Conservation (phyloP, 2,329 filamentous ascomycete genomes). For the Aureobasidium melanogenum region DNA sequence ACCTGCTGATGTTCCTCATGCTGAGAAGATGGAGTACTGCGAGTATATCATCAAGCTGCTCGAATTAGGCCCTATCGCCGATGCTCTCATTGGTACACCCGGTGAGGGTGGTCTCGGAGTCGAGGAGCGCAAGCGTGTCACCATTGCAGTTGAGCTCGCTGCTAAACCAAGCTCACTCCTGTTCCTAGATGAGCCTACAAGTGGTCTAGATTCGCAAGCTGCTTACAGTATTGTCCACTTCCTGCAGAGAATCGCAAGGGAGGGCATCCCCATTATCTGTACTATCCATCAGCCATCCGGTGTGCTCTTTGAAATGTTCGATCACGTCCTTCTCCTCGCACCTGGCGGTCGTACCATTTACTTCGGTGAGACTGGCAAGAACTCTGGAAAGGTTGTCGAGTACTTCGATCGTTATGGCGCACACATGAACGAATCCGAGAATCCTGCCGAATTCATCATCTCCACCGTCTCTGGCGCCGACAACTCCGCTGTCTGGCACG, state of each 20-base stretch:
- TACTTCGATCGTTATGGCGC: slow-evolving; percentile 60
- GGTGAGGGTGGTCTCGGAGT: slow-evolving; percentile 48
- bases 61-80: slow-evolving; percentile 56
- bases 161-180: slow-evolving; percentile 48
- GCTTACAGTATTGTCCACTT: slow-evolving; percentile 56
- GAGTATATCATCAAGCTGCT: slow-evolving; percentile 60
- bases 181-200: slow-evolving; percentile 52
- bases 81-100: slow-evolving; percentile 64
- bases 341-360: slow-evolving; percentile 37
- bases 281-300: slow-evolving; percentile 54
- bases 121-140: slow-evolving; percentile 53
- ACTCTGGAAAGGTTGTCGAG: slow-evolving; percentile 31
- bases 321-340: slow-evolving; percentile 34
- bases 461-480: slow-evolving; percentile 39
- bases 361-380: slow-evolving; percentile 37
- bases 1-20: slow-evolving; percentile 42
- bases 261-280: slow-evolving; percentile 36
- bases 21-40: slow-evolving; percentile 55
- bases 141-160: slow-evolving; percentile 41
- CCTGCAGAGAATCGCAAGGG: slow-evolving; percentile 49
- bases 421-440: slow-evolving; percentile 52
- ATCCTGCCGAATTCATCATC: slow-evolving; percentile 71
- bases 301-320: slow-evolving; percentile 37
- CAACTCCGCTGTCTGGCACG: slow-evolving; percentile 30
- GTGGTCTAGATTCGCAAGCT: slow-evolving; percentile 54